Percentiles rank a stretch among this genome's conserved stretches.
Conservation (phyloP, 106 monocot genomes). For the Posidonia australis region DNA sequence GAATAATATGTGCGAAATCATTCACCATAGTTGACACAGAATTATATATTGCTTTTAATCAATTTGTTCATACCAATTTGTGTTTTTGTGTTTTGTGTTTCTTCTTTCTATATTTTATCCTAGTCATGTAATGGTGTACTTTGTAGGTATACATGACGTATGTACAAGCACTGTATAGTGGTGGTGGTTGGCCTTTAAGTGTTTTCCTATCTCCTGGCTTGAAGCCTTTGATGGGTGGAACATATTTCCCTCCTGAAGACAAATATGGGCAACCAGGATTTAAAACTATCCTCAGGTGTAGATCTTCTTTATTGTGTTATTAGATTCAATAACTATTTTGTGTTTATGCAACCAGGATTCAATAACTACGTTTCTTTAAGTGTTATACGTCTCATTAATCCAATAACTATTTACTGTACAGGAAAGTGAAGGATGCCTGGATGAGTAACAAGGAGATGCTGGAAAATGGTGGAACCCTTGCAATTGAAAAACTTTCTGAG, state of each 20-base stretch:
- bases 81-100: background rate
- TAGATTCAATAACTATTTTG: background rate
- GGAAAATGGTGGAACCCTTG: slow-evolving; percentile 47
- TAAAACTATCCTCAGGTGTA: slow-evolving; percentile 72
- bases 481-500: slow-evolving; percentile 77
- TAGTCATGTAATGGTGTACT: slow-evolving; percentile 1
- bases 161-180: slow-evolving; percentile 79
- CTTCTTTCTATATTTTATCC: background rate
- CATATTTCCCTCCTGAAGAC: slow-evolving; percentile 96
- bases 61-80: background rate
- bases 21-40: background rate
- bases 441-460: slow-evolving; percentile 64
- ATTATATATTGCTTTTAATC: background rate
- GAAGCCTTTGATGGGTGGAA: slow-evolving; percentile 96
- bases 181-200: slow-evolving; percentile 96
- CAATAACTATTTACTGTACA: slow-evolving; percentile 10
- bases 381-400: background rate
- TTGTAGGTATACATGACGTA: slow-evolving; percentile 96
- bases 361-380: too few relatives aligned
- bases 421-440: slow-evolving; percentile 94
- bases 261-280: slow-evolving; percentile 87
- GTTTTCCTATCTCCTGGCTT: slow-evolving; percentile 84
- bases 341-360: too few relatives aligned
- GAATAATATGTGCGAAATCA: background rate
- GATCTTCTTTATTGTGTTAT: background rate